Percentiles rank a stretch among this genome's conserved stretches.
These are phyloP conservation scores for Apophysomyces variabilis DNA, from an alignment of 371 early-diverging fungal species.

Conservation along the genomic window DNA sequence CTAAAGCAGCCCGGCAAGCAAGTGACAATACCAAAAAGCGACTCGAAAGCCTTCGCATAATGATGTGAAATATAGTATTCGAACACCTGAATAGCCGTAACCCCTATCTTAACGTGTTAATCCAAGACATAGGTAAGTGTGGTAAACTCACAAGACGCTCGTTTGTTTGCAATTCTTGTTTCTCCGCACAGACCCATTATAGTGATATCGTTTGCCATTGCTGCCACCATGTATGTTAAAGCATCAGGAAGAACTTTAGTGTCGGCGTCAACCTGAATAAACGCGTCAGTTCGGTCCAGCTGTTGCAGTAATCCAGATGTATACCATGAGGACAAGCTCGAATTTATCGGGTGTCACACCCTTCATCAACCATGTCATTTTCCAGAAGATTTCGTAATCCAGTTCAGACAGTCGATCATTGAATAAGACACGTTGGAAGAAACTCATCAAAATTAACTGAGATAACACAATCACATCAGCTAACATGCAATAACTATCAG, in stretches of 20 bases:
- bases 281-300: too few species aligned
- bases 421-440: slow-evolving; percentile 91
- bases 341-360: slow-evolving; percentile 89
- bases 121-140: slow-evolving; percentile 14
- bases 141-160: slow-evolving; percentile 79
- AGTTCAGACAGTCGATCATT: slow-evolving; percentile 94
- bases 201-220: slow-evolving; percentile 84
- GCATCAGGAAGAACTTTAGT: slow-evolving; percentile 85
- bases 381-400: slow-evolving; percentile 95
- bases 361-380: slow-evolving; percentile 78
- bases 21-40: slow-evolving; percentile 96
- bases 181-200: slow-evolving; percentile 91
- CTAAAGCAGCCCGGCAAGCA: slow-evolving; percentile 98
- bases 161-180: slow-evolving; percentile 86
- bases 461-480: too few species aligned
- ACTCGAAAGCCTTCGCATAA: slow-evolving; percentile 93
- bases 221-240: slow-evolving; percentile 77
- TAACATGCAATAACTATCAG: too few species aligned
- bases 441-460: slow-evolving; percentile 95
- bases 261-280: slow-evolving; percentile 83
- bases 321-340: slow-evolving; percentile 90
- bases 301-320: too few species aligned
- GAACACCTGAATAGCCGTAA: slow-evolving; percentile 73
- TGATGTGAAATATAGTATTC: slow-evolving; percentile 98
- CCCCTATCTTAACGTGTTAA: slow-evolving; percentile 56